phyloP scores from a whole-genome alignment of 2,329 filamentous ascomycete species.

The Venturia carpophila region DNA sequence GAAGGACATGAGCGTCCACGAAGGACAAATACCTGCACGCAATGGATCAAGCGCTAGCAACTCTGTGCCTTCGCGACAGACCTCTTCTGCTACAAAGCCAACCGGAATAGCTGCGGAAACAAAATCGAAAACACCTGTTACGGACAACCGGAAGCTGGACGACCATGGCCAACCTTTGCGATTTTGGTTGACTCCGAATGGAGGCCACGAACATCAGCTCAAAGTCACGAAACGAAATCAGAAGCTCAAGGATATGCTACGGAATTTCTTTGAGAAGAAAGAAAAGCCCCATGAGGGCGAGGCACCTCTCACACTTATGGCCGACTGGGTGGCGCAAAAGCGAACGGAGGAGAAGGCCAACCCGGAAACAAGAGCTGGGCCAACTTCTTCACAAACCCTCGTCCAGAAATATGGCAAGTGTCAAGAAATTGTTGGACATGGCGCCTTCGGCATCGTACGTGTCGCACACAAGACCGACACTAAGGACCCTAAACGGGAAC shows the following conservation, averaged over 20 bases:
- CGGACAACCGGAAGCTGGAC: conserved; percentile 21
- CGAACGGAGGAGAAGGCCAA: conserved; percentile 72
- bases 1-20: conserved; percentile 15
- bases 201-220: conserved; percentile 78
- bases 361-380: conserved; percentile 67
- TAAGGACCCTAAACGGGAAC: conserved; percentile 67
- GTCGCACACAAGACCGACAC: conserved; percentile 94
- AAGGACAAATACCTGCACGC: conserved; percentile 19
- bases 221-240: conserved; percentile 88
- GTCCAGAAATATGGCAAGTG: conserved; percentile 98
- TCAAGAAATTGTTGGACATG: conserved; percentile 90
- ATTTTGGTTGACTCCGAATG: conserved; percentile 54
- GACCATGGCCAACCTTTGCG: conserved; percentile 31
- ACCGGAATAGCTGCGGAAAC: conserved; percentile 24
- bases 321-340: conserved; percentile 90
- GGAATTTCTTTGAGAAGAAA: conserved; percentile 71
- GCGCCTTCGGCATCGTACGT: conserved; percentile 92
- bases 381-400: conserved; percentile 67
- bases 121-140: conserved; percentile 24
- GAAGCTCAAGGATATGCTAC: conserved; percentile 87
- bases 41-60: conserved; percentile 26
- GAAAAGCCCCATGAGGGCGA: conserved; percentile 57
- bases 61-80: conserved; percentile 12
- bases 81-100: conserved; percentile 15
- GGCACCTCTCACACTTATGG: conserved; percentile 83